Percentiles rank a stretch among this genome's conserved stretches.
Evolutionary conservation across 805 yeast genomes (phyloP).

Genomic region (Ogataea angusta): DNA sequence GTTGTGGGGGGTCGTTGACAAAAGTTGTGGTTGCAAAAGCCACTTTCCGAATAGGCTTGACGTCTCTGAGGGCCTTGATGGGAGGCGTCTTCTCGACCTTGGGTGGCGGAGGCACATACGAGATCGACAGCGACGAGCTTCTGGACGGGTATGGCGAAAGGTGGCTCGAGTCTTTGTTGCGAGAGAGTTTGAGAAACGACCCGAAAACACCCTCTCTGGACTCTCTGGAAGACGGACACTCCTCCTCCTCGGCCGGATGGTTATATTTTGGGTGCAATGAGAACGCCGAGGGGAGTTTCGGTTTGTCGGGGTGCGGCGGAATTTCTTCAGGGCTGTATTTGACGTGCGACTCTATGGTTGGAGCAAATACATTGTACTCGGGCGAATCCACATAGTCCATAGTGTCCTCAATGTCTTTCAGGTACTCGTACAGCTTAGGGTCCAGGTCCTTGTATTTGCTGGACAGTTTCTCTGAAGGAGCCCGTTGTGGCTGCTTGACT

Average conservation of each 20-base stretch:
- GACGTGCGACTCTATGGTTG: conserved; percentile 24
- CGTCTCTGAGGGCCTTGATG: conserved; percentile 23
- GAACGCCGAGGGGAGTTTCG: conserved; percentile 50
- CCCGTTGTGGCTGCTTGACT: neutral
- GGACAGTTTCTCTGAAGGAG: conserved; percentile 13
- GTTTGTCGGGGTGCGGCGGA: conserved; percentile 48
- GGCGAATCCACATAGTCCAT: conserved; percentile 1
- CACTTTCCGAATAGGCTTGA: conserved; percentile 55
- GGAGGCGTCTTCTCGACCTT: conserved; percentile 29
- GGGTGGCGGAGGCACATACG: conserved; percentile 31
- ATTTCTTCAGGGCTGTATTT: conserved; percentile 40
- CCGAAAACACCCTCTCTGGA: conserved; percentile 29
- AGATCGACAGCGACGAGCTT: conserved; percentile 14
- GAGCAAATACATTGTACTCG: conserved; percentile 23
- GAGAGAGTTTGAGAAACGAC: conserved; percentile 29
- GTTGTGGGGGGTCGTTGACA: conserved; percentile 85
- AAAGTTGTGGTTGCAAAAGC: conserved; percentile 75
- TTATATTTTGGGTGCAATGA: conserved; percentile 30
- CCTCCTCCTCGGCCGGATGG: conserved; percentile 25
- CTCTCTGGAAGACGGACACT: conserved; percentile 18
- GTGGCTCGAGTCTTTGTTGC: conserved; percentile 19
- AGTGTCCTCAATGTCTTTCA: conserved; percentile 31
- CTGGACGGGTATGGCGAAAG: conserved; percentile 14
- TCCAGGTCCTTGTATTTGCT: conserved; percentile 35
- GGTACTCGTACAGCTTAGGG: conserved; percentile 45